These are phyloP conservation scores for Fragilaria crotonensis DNA, from an alignment of 108 stramenopile species.

Conservation along the genomic window DNA sequence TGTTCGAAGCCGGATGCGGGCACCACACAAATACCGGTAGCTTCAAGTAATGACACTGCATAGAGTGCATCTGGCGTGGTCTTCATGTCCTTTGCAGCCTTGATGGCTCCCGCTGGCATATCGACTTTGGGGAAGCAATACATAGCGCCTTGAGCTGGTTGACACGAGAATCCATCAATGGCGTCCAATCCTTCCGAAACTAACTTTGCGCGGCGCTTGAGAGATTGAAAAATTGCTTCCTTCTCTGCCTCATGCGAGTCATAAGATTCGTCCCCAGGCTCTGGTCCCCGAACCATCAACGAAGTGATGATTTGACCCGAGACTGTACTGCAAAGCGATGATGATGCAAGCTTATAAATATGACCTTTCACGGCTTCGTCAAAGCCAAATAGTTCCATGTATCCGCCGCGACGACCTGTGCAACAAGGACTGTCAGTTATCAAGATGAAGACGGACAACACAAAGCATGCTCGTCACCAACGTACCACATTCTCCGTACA, in stretches of 20 bases:
- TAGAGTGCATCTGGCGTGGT: conserved; percentile 89
- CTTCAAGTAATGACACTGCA: conserved; percentile 82
- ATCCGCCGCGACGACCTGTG: conserved; percentile 85
- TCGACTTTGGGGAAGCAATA: conserved; percentile 90
- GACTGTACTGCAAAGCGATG: conserved; percentile 80
- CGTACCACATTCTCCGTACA: conserved; percentile 95
- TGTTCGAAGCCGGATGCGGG: conserved; percentile 97
- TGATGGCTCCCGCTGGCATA: conserved; percentile 75
- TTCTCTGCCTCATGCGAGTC: conserved; percentile 51
- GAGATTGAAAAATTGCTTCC: conserved; percentile 52
- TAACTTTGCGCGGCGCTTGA: conserved; percentile 60
- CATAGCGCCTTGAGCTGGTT: conserved; percentile 92
- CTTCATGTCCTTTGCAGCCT: conserved; percentile 57
- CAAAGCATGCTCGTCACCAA: too few species aligned
- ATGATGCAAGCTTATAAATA: conserved; percentile 89
- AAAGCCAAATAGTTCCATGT: conserved; percentile 85
- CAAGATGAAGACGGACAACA: too few species aligned
- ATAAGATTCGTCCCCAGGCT: conserved; percentile 64
- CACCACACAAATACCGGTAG: conserved; percentile 92
- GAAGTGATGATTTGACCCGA: conserved; percentile 87
- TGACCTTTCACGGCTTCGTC: conserved; percentile 79
- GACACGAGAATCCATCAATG: conserved; percentile 88
- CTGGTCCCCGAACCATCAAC: conserved; percentile 89
- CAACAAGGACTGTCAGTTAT: background rate
- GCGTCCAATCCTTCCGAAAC: conserved; percentile 79